Evolutionary conservation across 2,329 filamentous ascomycete genomes (phyloP), one percentile per base, ranked within the genome.

Genomic region (Zasmidium citrigriseum): DNA sequence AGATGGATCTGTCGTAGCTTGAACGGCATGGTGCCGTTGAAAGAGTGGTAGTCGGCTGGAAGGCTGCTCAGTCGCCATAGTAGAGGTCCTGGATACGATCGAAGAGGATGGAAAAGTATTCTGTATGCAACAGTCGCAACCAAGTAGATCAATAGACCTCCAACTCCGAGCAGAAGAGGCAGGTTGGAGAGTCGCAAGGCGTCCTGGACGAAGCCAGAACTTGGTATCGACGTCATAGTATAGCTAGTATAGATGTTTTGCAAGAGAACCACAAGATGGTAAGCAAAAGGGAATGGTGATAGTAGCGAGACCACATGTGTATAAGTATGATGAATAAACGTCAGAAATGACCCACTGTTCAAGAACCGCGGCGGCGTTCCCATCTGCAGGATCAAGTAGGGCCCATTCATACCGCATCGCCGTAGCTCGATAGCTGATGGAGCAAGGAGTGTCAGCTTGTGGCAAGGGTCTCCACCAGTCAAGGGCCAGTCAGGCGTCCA

Each of bases 91-190:
- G 77, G 41, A 75, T 75, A 49, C 72, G 70, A 18, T 64, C 64
- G 52, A 0, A 80, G 68, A 10, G 78, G 77, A 50, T 78, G 76
- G 54, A 80, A 75, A 59, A 70, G 78, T 48, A 77, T 45, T 46
- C 75, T 76, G 67, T 78, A 76, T 24, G 76, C 59, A 10, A 49
- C n/a, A n/a, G 21, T 10, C n/a, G 46, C 51, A 4, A 52, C 11
- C 11, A 49, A 12, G 10, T 44, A 55, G 24, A 58, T 11, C n/a
- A 56, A 7, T 1, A 59, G 41, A 21, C 38, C 38, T 4, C 44
- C 38, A 21, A 60, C 11, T 1, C 23, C 55, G 23, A 63, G 34
- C 18, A 55, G 23, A n/a, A 41, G 16, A 3, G 18, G 20, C 11
- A 41, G 2, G 18, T 16, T 38, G 45, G 23, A n/a, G 20, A 47